Conservation (phyloP, 106 monocot species). For the Acorus gramineus region DNA sequence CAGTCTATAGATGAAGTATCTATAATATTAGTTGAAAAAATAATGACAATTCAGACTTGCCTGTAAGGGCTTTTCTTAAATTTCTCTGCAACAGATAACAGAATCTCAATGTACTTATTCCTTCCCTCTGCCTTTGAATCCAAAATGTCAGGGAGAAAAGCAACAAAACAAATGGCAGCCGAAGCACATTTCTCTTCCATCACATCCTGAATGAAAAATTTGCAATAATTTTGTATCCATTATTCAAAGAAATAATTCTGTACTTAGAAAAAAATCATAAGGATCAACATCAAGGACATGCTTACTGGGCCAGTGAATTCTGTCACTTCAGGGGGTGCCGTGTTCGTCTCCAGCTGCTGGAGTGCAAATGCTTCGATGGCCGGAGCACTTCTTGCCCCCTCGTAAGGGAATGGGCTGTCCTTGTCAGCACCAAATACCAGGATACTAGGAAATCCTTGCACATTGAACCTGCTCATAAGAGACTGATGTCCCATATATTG, state of each 20-base stretch:
- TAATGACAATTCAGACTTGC: constrained; percentile 11
- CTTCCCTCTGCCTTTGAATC: constrained; percentile 98
- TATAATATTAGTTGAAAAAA: not conserved
- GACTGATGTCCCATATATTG: constrained; percentile 33
- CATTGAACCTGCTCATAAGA: constrained; percentile 95
- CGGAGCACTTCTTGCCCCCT: constrained; percentile 68
- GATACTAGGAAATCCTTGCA: constrained; percentile 98
- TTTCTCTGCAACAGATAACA: constrained; percentile 79
- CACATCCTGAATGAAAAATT: constrained; percentile 44
- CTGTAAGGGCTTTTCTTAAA: constrained; percentile 94
- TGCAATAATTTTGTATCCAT: no score
- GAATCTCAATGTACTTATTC: constrained; percentile 67
- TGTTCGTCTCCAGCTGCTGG: constrained; percentile 72
- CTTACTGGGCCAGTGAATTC: constrained; percentile 79
- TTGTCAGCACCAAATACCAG: constrained; percentile 93
- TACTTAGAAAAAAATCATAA: no score
- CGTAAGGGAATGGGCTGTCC: constrained; percentile 66
- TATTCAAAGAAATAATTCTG: no score
- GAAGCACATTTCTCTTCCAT: constrained; percentile 91
- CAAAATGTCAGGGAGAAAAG: constrained; percentile 94
- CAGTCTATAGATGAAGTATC: no score
- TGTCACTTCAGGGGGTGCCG: constrained; percentile 60
- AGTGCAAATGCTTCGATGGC: constrained; percentile 90
- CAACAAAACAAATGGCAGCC: constrained; percentile 90
- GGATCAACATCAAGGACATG: not conserved